Conservation (phyloP, 495 filamentous ascomycete species). For the Aspergillus baeticus region DNA sequence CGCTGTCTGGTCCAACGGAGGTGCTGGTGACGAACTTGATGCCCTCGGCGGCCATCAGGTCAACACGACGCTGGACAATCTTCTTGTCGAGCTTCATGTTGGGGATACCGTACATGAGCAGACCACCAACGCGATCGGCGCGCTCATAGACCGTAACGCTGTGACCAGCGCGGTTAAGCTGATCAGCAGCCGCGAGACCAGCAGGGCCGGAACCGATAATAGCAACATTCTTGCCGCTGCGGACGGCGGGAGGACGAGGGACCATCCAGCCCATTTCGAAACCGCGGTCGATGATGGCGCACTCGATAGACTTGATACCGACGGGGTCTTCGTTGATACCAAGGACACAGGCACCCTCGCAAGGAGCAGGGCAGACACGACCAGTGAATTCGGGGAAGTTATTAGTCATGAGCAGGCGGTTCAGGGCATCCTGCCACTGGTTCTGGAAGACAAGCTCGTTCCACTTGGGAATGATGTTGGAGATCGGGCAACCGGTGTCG, state of each 20-base stretch:
- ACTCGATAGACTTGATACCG: conserved; percentile 99
- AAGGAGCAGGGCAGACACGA: conserved; percentile 96
- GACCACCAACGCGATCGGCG: conserved; percentile 85
- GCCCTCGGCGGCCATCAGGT: conserved; percentile 95
- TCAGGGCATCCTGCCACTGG: conserved; percentile 94
- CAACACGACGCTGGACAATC: conserved; percentile 90
- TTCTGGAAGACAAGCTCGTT: conserved; percentile 92
- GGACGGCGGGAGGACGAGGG: conserved; percentile 72
- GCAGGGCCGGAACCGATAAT: conserved; percentile 94
- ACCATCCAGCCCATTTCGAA: conserved; percentile 99
- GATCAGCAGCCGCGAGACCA: conserved; percentile 89
- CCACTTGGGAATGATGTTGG: conserved; percentile 99
- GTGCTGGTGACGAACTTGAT: conserved; percentile 77
- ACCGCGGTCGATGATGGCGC: conserved; percentile 97
- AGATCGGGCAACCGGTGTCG: conserved; percentile 95
- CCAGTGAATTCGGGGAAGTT: conserved; percentile 99
- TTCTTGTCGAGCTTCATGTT: conserved; percentile 99
- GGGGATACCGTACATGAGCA: conserved; percentile 98
- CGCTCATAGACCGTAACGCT: conserved; percentile 93
- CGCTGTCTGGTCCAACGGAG: conserved; percentile 72
- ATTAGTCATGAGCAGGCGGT: conserved; percentile 96
- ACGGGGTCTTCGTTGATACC: conserved; percentile 98
- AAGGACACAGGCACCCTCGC: conserved; percentile 95
- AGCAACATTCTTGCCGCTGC: conserved; percentile 88
- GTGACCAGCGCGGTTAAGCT: conserved; percentile 94